Percentiles rank a stretch among this genome's conserved stretches.
These are phyloP conservation scores for Xylaria scruposa DNA, from an alignment of 495 filamentous ascomycete genomes.

Conservation along the genomic window DNA sequence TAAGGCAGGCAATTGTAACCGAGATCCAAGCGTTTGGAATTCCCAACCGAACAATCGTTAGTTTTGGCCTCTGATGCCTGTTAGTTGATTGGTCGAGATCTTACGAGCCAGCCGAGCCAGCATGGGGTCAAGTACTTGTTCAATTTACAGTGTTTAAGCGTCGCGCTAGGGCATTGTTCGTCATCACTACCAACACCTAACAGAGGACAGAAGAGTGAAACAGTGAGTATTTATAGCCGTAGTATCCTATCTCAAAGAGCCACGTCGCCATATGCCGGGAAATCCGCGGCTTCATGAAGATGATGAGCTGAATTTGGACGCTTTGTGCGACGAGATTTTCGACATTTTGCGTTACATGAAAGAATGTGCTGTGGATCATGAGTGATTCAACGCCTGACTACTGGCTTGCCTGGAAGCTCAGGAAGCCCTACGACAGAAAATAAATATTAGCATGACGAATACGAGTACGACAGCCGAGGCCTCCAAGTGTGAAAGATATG, in stretches of 20 bases:
- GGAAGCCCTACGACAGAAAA: slow-evolving; percentile 1
- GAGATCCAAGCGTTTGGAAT: slow-evolving; percentile 1
- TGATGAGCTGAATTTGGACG: neutral
- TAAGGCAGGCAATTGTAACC: neutral
- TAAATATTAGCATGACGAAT: slow-evolving; percentile 10
- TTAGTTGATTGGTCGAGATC: slow-evolving; percentile 1
- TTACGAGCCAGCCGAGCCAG: neutral
- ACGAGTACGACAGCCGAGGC: slow-evolving; percentile 5
- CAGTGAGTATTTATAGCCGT: neutral
- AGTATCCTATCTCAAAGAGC: neutral
- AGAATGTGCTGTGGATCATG: neutral
- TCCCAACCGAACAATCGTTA: neutral
- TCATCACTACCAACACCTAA: neutral
- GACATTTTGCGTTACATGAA: neutral
- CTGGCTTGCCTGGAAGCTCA: slow-evolving; percentile 13
- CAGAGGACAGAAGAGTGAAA: neutral
- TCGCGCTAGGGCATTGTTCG: neutral
- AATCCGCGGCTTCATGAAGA: neutral
- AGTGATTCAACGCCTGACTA: neutral
- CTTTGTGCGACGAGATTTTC: neutral
- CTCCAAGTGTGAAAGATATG: neutral
- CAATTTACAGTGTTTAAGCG: neutral
- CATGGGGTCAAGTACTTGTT: slow-evolving; percentile 1
- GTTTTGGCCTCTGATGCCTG: neutral
- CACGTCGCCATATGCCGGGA: neutral